Percentiles rank a stretch among this genome's conserved stretches.
Conservation (phyloP, 2,329 filamentous ascomycete species). For the Penicillium sp. region DNA sequence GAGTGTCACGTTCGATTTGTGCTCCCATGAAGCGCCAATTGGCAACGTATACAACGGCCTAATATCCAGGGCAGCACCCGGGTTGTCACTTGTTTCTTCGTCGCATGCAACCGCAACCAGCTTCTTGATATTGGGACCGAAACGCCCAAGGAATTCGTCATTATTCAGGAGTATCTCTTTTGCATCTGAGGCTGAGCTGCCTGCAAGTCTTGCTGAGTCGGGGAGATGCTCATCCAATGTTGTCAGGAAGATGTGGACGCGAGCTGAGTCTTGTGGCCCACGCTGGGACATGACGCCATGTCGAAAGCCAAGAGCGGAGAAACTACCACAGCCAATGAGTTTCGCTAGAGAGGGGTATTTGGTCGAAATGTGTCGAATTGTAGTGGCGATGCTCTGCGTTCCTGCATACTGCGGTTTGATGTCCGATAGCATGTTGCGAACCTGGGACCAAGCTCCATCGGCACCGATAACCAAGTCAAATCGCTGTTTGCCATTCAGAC, state of each 20-base stretch:
- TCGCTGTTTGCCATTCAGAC: constrained; percentile 1
- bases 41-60: constrained; percentile 25
- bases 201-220: constrained; percentile 5
- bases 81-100: constrained; percentile 13
- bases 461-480: constrained; percentile 27
- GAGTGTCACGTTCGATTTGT: constrained; percentile 18
- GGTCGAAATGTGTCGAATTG: constrained; percentile 17
- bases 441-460: constrained; percentile 28
- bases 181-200: constrained; percentile 9
- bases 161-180: constrained; percentile 18
- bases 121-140: constrained; percentile 17
- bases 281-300: constrained; percentile 28
- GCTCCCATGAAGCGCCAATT: constrained; percentile 15
- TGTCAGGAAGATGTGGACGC: constrained; percentile 24
- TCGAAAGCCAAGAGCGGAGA: constrained; percentile 23
- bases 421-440: constrained; percentile 20
- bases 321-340: constrained; percentile 24
- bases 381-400: constrained; percentile 11
- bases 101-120: constrained; percentile 20
- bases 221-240: constrained; percentile 19
- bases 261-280: constrained; percentile 18
- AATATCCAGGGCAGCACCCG: constrained; percentile 3
- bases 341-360: constrained; percentile 22
- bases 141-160: constrained; percentile 12
- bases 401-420: constrained; percentile 21